These are phyloP conservation scores for Capsicum chinense DNA, from an alignment of 257 asterid species.

Conservation along the genomic window DNA sequence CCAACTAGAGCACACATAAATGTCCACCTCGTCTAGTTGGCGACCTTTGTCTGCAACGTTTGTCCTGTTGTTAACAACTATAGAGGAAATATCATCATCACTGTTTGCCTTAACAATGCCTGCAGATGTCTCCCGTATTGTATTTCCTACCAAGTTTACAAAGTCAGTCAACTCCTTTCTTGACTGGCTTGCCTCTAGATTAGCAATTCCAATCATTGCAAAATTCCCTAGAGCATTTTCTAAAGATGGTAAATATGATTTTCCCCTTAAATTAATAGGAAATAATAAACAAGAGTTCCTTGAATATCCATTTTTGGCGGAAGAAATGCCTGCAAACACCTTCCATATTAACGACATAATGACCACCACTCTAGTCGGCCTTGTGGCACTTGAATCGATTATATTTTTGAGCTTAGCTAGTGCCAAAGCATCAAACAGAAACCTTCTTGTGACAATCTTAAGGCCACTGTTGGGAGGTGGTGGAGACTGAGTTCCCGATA, in stretches of 20 bases:
- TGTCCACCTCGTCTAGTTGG: not conserved
- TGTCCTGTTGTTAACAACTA: not conserved
- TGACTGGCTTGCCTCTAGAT: constrained; percentile 15
- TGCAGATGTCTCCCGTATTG: not conserved
- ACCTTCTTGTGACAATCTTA: not conserved
- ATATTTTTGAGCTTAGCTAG: not conserved
- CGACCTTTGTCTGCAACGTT: not conserved
- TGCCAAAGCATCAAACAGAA: not conserved
- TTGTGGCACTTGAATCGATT: not conserved
- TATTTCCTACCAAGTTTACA: not conserved
- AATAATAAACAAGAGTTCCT: not conserved
- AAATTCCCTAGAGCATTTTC: not conserved
- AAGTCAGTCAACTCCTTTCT: not conserved
- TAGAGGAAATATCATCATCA: constrained; percentile 22
- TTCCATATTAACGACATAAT: not conserved
- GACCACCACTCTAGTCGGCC: not conserved
- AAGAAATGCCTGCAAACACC: not conserved
- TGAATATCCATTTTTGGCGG: not conserved
- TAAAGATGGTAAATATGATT: not conserved
- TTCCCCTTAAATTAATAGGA: not conserved
- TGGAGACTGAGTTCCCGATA: not conserved
- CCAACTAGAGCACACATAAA: constrained; percentile 36
- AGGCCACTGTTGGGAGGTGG: not conserved
- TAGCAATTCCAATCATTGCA: not conserved
- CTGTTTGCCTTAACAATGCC: constrained; percentile 5